Base-by-base conservation (phyloP, 2,329 filamentous ascomycete species). In the Rugonectria rugulosa region DNA sequence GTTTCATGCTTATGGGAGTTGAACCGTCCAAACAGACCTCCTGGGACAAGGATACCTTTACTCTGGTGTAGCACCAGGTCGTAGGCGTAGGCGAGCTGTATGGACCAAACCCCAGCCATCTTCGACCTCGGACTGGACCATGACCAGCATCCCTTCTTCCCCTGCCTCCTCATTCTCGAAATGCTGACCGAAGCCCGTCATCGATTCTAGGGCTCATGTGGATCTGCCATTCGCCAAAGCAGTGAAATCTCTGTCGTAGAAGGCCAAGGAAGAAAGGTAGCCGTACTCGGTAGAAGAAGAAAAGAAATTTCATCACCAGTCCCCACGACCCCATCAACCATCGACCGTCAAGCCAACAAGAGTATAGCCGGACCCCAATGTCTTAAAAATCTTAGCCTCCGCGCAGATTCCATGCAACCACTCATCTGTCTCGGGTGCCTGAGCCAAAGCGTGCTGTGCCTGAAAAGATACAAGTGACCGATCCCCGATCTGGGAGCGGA, bases 381-480 rank as follows among this genome's bases (percentile, higher is more conserved):
- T 14, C 7, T 14, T 32, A 40, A 26, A 29, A 50, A 17, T 27
- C 29, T n/a, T 46, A 26, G 49, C 36, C 32, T 44, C 15, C 31
- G 44, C 36, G 45, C 55, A 52, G 46, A 43, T 41, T 47, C 26
- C 45, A 44, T 43, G 46, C 57, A 57, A 62, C 43, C 59, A 52
- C 45, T 52, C 44, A 61, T 57, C 43, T 50, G 19, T 24, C 31
- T 46, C 41, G 14, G 61, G 55, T 53, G 43, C 55, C 51, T 54
- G 38, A 58, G 38, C 21, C 34, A 14, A 36, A 37, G 26, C 49
- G 44, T 31, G 45, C 34, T 42, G 41, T 58, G 41, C 40, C 59
- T 57, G 50, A 60, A 38, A 50, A 59, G 40, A 53, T n/a, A n/a
- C n/a, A 56, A 51, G 31, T 43, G 23, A 36, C 56, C 53, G 57